A percentile compares a stretch with the other conserved stretches of the same genome.
phyloP scores from a whole-genome alignment of 2,329 filamentous ascomycete species.

The Colletotrichum sp. region DNA sequence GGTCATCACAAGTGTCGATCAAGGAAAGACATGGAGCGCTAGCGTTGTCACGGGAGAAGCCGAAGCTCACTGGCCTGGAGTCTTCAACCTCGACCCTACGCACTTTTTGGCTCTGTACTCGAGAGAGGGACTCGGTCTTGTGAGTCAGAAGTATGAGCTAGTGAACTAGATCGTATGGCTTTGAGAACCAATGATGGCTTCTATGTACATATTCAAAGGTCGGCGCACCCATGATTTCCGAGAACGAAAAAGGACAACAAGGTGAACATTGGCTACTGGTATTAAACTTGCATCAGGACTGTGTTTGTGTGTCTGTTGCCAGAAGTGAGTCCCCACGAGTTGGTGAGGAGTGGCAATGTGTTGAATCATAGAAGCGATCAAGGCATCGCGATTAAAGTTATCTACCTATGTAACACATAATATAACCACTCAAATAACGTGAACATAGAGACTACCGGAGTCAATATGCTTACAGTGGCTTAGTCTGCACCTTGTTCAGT shows the following conservation, averaged over 20 bases:
- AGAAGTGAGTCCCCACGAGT: neutral
- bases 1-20: slow-evolving; percentile 30
- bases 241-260: neutral
- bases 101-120: slow-evolving; percentile 32
- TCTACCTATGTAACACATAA: neutral
- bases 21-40: slow-evolving; percentile 28
- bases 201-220: neutral
- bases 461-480: neutral
- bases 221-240: neutral
- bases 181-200: neutral
- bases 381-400: accelerated
- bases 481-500: accelerated
- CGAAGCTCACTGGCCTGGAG: slow-evolving; percentile 34
- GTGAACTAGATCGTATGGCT: neutral
- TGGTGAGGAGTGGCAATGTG: neutral
- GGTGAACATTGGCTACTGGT: neutral
- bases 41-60: slow-evolving; percentile 28
- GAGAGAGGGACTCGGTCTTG: slow-evolving; percentile 27
- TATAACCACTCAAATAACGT: neutral
- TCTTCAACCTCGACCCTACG: slow-evolving; percentile 25
- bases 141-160: slow-evolving; percentile 24
- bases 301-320: neutral
- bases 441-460: neutral
- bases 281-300: neutral
- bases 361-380: neutral